Conservation (phyloP, 331 rosid genomes). For the Rosa hybrid region DNA sequence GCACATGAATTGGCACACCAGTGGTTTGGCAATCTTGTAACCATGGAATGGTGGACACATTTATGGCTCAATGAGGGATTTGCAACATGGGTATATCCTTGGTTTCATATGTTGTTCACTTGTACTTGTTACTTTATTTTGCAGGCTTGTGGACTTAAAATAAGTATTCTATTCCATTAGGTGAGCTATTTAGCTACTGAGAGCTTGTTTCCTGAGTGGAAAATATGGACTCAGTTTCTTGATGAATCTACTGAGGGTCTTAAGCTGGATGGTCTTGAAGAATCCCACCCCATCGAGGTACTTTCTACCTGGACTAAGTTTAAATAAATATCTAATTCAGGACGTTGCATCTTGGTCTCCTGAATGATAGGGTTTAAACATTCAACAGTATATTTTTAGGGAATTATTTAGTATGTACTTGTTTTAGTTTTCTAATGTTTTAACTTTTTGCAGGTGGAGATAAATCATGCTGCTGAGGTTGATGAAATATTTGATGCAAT, state of each 20-base stretch:
- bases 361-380: background rate
- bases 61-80: conserved; percentile 62
- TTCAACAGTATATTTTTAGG: background rate
- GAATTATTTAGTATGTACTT: background rate
- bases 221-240: conserved; percentile 54
- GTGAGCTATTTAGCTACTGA: conserved; percentile 55
- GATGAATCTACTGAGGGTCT: conserved; percentile 46
- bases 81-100: conserved; percentile 49
- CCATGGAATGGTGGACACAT: conserved; percentile 66
- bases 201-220: conserved; percentile 53
- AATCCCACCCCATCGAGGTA: conserved; percentile 56
- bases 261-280: conserved; percentile 54
- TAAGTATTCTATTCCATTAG: conserved; percentile 17
- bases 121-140: background rate
- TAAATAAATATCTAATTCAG: background rate
- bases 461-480: conserved; percentile 81
- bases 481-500: conserved; percentile 93
- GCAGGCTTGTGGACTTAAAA: background rate
- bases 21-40: conserved; percentile 58
- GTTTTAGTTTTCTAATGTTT: conserved; percentile 8
- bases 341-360: background rate
- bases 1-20: conserved; percentile 49
- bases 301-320: background rate
- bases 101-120: background rate
- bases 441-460: conserved; percentile 61